Evolutionary conservation across 2,329 filamentous ascomycete species (phyloP).

Genomic region (Xylaria sp.): DNA sequence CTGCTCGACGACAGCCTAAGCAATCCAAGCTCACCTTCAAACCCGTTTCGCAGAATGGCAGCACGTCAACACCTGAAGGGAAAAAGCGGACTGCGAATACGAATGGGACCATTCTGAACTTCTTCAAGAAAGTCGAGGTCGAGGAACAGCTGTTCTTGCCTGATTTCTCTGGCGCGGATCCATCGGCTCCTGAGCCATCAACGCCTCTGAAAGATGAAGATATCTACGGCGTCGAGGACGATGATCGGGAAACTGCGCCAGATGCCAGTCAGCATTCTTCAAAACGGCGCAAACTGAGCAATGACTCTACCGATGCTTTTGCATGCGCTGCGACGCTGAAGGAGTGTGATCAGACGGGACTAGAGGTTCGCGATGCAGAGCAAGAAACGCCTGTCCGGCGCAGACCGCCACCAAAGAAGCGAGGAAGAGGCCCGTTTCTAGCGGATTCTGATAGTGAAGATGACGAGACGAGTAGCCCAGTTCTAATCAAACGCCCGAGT

Average conservation of each 20-base stretch:
- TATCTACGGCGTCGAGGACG: constrained; percentile 32
- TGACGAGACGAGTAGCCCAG: constrained; percentile 3
- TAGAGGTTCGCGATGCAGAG: background rate
- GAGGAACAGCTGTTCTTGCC: constrained; percentile 55
- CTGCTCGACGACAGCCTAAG: constrained; percentile 24
- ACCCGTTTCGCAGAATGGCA: constrained; percentile 18
- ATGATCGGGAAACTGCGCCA: constrained; percentile 29
- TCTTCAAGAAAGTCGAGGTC: constrained; percentile 65
- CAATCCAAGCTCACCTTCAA: constrained; percentile 31
- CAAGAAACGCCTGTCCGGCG: constrained; percentile 9
- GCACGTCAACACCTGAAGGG: constrained; percentile 22
- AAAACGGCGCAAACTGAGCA: constrained; percentile 41
- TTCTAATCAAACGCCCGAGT: constrained; percentile 4
- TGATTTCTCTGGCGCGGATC: constrained; percentile 15
- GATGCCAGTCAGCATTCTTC: constrained; percentile 27
- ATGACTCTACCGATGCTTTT: constrained; percentile 15
- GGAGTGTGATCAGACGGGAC: background rate
- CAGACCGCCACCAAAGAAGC: constrained; percentile 16
- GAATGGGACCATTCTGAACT: constrained; percentile 67
- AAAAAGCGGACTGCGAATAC: constrained; percentile 46
- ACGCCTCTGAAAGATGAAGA: constrained; percentile 27
- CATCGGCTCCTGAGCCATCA: constrained; percentile 7
- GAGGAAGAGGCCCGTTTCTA: constrained; percentile 57
- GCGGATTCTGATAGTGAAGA: constrained; percentile 57
- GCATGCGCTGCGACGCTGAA: constrained; percentile 1